Conservation (phyloP, 805 yeast genomes). For the Wickerhamomyces chambardii region DNA sequence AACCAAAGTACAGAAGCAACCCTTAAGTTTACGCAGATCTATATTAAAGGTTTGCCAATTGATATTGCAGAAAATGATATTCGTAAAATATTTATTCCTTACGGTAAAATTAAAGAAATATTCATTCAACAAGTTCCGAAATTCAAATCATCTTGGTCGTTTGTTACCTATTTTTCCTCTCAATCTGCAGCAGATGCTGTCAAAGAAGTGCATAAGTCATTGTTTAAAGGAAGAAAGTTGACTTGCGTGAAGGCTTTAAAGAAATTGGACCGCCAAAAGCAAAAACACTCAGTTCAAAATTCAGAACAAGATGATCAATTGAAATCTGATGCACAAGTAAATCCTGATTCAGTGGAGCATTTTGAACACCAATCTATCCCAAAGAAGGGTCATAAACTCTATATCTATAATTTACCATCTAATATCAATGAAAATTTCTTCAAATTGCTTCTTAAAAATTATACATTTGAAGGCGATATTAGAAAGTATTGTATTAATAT, state of each 20-base stretch:
- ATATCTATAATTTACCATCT: slow-evolving; percentile 16
- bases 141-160: slow-evolving; percentile 30
- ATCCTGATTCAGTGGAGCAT: no score
- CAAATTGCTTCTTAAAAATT: slow-evolving; percentile 15
- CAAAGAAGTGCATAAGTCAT: slow-evolving; percentile 17
- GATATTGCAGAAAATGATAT: slow-evolving; percentile 30
- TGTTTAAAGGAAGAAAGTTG: slow-evolving; percentile 17
- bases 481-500: slow-evolving; percentile 8
- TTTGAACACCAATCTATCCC: no score
- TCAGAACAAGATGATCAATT: no score
- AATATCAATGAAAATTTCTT: slow-evolving; percentile 17
- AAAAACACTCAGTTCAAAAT: no score
- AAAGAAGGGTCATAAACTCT: slow-evolving; percentile 4
- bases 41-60: slow-evolving; percentile 39
- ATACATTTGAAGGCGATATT: slow-evolving; percentile 12
- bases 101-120: slow-evolving; percentile 40
- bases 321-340: no score
- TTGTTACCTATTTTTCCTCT: slow-evolving; percentile 35
- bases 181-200: slow-evolving; percentile 38
- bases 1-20: no score
- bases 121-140: slow-evolving; percentile 38
- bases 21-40: slow-evolving; percentile 23
- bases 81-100: slow-evolving; percentile 31
- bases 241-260: slow-evolving; percentile 21
- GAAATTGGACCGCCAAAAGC: slow-evolving; percentile 10